These are phyloP conservation scores for Melastoma candidum DNA, from an alignment of 441 rosid species.

Conservation along the genomic window DNA sequence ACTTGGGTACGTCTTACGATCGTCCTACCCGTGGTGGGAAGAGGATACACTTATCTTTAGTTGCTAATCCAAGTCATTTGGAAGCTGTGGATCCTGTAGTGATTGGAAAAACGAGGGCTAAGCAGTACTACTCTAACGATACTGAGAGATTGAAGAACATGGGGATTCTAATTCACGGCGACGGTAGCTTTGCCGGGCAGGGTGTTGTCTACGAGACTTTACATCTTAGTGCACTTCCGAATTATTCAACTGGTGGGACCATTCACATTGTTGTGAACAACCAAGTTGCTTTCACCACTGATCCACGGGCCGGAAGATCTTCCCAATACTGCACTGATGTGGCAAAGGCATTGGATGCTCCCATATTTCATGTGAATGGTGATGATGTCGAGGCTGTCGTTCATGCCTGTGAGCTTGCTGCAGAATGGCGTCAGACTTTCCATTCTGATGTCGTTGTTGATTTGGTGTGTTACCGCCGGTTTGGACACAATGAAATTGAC, in stretches of 20 bases:
- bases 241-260: constrained; percentile 92
- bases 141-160: constrained; percentile 69
- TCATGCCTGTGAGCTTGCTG: constrained; percentile 91
- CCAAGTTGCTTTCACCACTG: constrained; percentile 98
- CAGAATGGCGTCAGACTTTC: constrained; percentile 96
- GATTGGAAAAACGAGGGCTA: constrained; percentile 95
- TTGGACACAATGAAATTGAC: constrained; percentile 93
- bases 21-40: constrained; percentile 95
- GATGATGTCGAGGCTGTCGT: constrained; percentile 97
- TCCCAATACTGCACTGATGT: constrained; percentile 97
- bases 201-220: constrained; percentile 96
- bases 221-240: constrained; percentile 94
- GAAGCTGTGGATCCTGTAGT: constrained; percentile 98
- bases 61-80: constrained; percentile 97
- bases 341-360: constrained; percentile 92
- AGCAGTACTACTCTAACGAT: constrained; percentile 85
- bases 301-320: constrained; percentile 88
- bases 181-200: constrained; percentile 98
- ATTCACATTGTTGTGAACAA: constrained; percentile 96
- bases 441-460: constrained; percentile 95
- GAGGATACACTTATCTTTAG: constrained; percentile 87
- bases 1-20: constrained; percentile 93
- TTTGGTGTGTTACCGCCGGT: constrained; percentile 82
- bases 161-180: constrained; percentile 90
- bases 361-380: constrained; percentile 87